phyloP scores from a whole-genome alignment of 2,329 filamentous ascomycete species.

The Paramyrothecium sp. region DNA sequence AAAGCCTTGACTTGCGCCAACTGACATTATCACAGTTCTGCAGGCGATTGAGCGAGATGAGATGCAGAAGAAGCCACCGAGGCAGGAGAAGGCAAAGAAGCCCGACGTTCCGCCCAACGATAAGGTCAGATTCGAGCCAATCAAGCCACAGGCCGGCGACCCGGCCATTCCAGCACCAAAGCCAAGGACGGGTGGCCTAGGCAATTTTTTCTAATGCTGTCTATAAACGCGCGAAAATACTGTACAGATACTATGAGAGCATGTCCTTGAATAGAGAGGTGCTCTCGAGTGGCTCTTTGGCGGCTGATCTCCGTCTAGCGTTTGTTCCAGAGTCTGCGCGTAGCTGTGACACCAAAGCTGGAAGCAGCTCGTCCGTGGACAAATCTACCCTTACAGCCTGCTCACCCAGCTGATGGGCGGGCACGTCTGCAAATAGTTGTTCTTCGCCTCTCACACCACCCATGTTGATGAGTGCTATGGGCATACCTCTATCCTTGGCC shows the following conservation, averaged over 20 bases:
- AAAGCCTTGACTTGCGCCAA: not conserved
- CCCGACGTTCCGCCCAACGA: conserved; percentile 14
- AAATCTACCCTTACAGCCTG: conserved; percentile 56
- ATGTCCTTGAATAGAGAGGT: conserved; percentile 54
- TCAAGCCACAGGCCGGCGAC: conserved; percentile 7
- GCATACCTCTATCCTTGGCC: conserved; percentile 78
- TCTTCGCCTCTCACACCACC: conserved; percentile 81
- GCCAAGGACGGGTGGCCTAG: conserved; percentile 30
- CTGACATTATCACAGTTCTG: conserved; percentile 47
- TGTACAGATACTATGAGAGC: conserved; percentile 46
- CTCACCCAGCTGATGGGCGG: conserved; percentile 48
- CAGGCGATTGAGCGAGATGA: conserved; percentile 67
- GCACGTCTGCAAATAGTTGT: conserved; percentile 60
- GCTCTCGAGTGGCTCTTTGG: conserved; percentile 15
- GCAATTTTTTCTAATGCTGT: conserved; percentile 48
- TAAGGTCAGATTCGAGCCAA: conserved; percentile 5
- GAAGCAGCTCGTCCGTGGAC: conserved; percentile 56
- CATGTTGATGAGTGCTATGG: conserved; percentile 84
- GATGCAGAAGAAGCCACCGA: conserved; percentile 44
- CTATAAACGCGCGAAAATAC: conserved; percentile 8
- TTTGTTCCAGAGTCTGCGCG: conserved; percentile 19
- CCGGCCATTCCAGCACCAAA: conserved; percentile 20
- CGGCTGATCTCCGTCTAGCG: not conserved
- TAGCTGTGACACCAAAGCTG: conserved; percentile 53
- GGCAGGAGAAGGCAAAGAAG: conserved; percentile 35